Base-by-base conservation (phyloP, 257 asterid species). In the Datura wrightii region DNA sequence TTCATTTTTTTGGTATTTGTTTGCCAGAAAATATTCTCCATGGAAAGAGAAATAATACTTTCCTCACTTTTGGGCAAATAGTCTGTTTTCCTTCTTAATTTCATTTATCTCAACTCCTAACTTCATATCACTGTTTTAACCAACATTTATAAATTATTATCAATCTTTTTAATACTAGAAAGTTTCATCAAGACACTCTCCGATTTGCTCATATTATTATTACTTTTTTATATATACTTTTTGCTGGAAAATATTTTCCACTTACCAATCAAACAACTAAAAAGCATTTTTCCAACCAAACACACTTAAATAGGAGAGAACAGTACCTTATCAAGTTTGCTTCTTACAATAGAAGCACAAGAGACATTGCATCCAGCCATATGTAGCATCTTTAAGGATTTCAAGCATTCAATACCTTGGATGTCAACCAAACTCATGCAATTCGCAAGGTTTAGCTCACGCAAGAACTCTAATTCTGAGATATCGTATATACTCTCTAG, bases 321-420 rank as follows among this genome's bases (percentile, higher is more conserved):
- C 24, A 84, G 72, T 60, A 88, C 88, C 88, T 85, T 88, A 18
- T 79, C 63, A 71, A 88, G 78, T 69, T 71, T 79, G 18, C 48
- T 85, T 66, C 55, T 62, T 41, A 85, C 62, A 2, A 70, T 56
- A 8, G 86, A 56, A 7, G 83, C 59, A 56, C 86, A 86, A 5
- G 65, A 53, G 79, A 52, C 53, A 50, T 76, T 84, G 84, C 90
- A 86, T 48, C 90, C 89, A 66, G 79, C 86, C 11, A 83, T 81
- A 41, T 80, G 85, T 63, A 86, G 36, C 86, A 70, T 79, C 76
- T 84, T 86, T 85, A 88, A 84, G 37, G 89, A 83, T 80, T 84
- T 86, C 87, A 88, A 78, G 83, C 59, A 14, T 78, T 88, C 86
- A 24, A 88, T 74, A 50, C 90, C 90, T 3, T 86, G 90, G 60